Percentiles rank a stretch among this genome's conserved stretches.
phyloP scores from a whole-genome alignment of 2,329 filamentous ascomycete species.

The Zasmidium angulare region DNA sequence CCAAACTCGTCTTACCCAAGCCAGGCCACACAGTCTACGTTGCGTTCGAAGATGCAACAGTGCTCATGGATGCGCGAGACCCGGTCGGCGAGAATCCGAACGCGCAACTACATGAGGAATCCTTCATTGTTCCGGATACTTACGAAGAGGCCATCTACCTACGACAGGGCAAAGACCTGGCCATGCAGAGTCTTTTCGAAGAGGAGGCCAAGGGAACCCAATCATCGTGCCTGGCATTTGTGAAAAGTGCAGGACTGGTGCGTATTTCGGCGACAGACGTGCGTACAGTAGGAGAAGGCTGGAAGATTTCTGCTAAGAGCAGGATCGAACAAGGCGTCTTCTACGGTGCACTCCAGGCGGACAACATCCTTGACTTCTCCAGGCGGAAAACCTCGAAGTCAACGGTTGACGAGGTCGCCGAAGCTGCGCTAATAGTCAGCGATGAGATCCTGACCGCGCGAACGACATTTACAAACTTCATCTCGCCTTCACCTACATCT shows the following conservation, averaged over 20 bases:
- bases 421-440: constrained; percentile 77
- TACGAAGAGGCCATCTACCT: constrained; percentile 90
- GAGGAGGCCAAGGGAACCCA: constrained; percentile 44
- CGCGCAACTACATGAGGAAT: constrained; percentile 63
- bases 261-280: constrained; percentile 56
- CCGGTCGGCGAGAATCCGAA: constrained; percentile 67
- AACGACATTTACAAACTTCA: constrained; percentile 69
- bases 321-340: constrained; percentile 95
- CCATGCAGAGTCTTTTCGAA: constrained; percentile 50
- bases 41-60: constrained; percentile 74
- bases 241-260: constrained; percentile 59
- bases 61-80: constrained; percentile 71
- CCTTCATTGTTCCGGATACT: constrained; percentile 63
- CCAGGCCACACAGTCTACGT: constrained; percentile 79
- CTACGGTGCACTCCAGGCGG: constrained; percentile 69
- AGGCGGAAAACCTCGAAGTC: constrained; percentile 65
- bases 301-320: constrained; percentile 72
- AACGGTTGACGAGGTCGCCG: constrained; percentile 66
- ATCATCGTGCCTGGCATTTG: constrained; percentile 51
- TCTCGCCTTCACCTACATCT: constrained; percentile 68
- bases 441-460: constrained; percentile 76
- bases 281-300: constrained; percentile 53
- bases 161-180: constrained; percentile 52
- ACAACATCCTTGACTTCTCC: constrained; percentile 86
- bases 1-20: constrained; percentile 73